phyloP scores from a whole-genome alignment of 2,329 filamentous ascomycete species.

The Dissoconium aciculare region DNA sequence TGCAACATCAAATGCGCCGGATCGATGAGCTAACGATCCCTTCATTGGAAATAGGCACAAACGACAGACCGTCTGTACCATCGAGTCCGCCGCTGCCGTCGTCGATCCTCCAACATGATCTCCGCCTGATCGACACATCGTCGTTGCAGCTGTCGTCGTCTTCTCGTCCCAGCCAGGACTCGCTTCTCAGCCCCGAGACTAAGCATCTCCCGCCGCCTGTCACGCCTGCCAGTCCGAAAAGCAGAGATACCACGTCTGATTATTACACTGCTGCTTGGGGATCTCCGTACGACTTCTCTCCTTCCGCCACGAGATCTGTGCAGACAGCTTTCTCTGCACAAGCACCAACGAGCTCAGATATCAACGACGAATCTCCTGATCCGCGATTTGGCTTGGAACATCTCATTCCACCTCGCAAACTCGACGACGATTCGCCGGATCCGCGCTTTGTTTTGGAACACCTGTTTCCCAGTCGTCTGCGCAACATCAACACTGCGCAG shows the following conservation, averaged over 20 bases:
- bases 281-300: constrained; percentile 64
- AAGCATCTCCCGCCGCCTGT: constrained; percentile 16
- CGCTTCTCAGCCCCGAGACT: constrained; percentile 11
- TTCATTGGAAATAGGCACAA: constrained; percentile 1
- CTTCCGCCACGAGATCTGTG: constrained; percentile 27
- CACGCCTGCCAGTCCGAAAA: constrained; percentile 17
- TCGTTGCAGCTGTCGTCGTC: not conserved
- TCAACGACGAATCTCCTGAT: constrained; percentile 17
- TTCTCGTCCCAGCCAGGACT: not conserved
- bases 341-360: constrained; percentile 14
- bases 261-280: constrained; percentile 70
- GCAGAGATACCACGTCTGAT: constrained; percentile 19
- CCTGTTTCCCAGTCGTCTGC: constrained; percentile 20
- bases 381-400: constrained; percentile 24
- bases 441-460: constrained; percentile 24
- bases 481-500: constrained; percentile 12
- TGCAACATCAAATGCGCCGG: too few relatives aligned
- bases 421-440: constrained; percentile 17
- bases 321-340: constrained; percentile 21
- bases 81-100: not conserved
- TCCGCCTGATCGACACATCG: not conserved
- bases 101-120: not conserved
- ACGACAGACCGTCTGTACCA: not conserved
- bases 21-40: too few relatives aligned
- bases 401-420: constrained; percentile 14